Base-by-base conservation (phyloP, 306 rosid genomes). In the Quercus bicolor region DNA sequence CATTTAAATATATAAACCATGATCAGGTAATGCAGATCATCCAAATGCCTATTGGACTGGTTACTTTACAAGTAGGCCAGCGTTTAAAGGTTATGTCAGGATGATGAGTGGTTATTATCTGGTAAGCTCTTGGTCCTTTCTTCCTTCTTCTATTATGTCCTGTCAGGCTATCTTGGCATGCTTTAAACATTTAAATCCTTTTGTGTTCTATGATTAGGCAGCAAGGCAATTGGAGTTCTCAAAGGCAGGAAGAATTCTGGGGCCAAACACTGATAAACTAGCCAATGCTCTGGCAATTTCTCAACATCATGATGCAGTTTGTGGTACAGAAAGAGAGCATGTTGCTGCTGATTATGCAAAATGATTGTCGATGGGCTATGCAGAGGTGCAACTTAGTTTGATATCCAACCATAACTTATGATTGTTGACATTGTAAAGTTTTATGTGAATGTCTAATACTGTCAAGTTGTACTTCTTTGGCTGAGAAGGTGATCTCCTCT, bases 1-100 rank as follows among this genome's bases (percentile, higher is more conserved):
- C 31, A 74, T 57, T 79, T 86, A 73, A 66, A 31, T 3, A 66
- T 21, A 9, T 31, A 24, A 66, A 18, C 23, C 51, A 33, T 66
- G 9, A 31, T 82, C 86, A 94, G 97, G 80, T 94, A 94, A 94
- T 76, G 97, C 97, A 2, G 97, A 91, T 70, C 73, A 53, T 23
- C 60, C 77, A 76, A 89, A 94, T 81, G 98, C 89, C 23, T 94
- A 94, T 64, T 94, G 98, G 98, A 94, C 97, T n/a, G 98, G 98
- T 59, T 94, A 91, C 80, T 91, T 91, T 75, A 91, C 97, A 5
- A 94, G 97, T 79, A 89, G 98, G 79, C 94, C 98, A 19, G 92
- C 90, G 21, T 45, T 87, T 26, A 94, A 94, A 81, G 92, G 94
- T 53, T 94, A 91, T 80, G 91, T 88, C n/a, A 91, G 98, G 88